Base-by-base conservation (phyloP, 1,284 basidiomycete species). In the Moesziomyces sp. region DNA sequence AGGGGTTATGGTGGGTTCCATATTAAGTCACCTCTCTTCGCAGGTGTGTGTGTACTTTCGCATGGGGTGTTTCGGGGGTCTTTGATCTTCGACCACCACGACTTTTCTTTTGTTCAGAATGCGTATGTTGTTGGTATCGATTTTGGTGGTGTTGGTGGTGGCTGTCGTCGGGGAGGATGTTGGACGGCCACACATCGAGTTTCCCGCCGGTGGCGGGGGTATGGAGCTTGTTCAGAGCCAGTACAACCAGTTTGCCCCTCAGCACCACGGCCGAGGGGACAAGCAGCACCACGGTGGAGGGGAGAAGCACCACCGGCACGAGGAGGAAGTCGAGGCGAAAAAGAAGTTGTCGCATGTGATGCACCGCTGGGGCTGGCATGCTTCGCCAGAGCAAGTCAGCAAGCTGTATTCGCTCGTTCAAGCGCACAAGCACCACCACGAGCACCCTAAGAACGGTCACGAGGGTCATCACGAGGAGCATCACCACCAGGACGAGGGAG, bases 241-340 rank as follows among this genome's bases (percentile, higher is more conserved):
- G 26, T 58, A 58, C 40, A 52, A 69, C n/a, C 66, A 69, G 24
- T 63, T 63, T 46, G 38, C 52, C n/a, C 34, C 30, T 9, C 18
- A 46, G n/a, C 51, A 34, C 26, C 47, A 35, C 9, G 38, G 35
- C 18, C 11, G 28, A 19, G n/a, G 16, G 21, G 21, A 21, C 21
- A 21, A 21, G 21, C 21, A 21, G 11, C 38, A 44, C 5, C 38
- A 43, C 16, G 46, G 30, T 2, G 30, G 30, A 30, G 30, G 8
- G 5, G 9, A 30, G 11, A 11, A 8, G 30, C 30, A 30, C 30
- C 30, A 30, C 8, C 30, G 2, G 30, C 30, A 30, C 9, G 30
- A 30, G 16, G 28, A 24, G 34, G 24, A 34, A 16, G 21, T 21
- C 21, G 24, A 49, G 54, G 55, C 23, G 5, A 42, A 34, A 14